These are phyloP conservation scores for Obba rivulosa DNA, from an alignment of 768 basidiomycete species.

Conservation along the genomic window DNA sequence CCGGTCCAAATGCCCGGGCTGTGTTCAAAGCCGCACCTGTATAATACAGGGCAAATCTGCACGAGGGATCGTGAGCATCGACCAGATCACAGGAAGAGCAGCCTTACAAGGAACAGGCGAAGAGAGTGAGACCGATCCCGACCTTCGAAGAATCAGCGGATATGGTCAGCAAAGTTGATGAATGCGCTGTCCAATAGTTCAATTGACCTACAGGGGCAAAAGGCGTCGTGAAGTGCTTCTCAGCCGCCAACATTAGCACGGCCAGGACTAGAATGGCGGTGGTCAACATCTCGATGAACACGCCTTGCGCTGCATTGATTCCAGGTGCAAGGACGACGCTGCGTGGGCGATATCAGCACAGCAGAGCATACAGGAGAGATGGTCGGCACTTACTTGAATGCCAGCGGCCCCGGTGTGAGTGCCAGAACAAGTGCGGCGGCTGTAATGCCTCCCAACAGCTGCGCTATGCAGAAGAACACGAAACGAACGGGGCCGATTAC, in stretches of 20 bases:
- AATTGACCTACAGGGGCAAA: slow-evolving; percentile 52
- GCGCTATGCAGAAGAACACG: slow-evolving; percentile 55
- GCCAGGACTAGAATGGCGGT: slow-evolving; percentile 54
- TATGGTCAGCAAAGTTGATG: neutral
- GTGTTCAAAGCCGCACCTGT: slow-evolving; percentile 68
- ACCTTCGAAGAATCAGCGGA: too few relatives aligned
- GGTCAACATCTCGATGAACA: slow-evolving; percentile 74
- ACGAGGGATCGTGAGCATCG: neutral
- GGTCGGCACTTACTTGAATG: slow-evolving; percentile 41
- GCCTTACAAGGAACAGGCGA: slow-evolving; percentile 56
- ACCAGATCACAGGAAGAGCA: neutral
- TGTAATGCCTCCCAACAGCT: slow-evolving; percentile 53
- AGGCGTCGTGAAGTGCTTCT: slow-evolving; percentile 61
- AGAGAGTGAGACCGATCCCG: slow-evolving; percentile 62
- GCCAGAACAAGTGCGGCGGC: slow-evolving; percentile 51
- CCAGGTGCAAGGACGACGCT: slow-evolving; percentile 45
- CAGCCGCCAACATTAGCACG: slow-evolving; percentile 67
- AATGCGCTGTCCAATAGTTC: neutral
- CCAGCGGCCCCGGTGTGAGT: slow-evolving; percentile 49
- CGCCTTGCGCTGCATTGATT: slow-evolving; percentile 49
- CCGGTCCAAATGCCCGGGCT: slow-evolving; percentile 66
- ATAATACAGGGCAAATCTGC: slow-evolving; percentile 54
- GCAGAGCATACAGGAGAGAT: neutral
- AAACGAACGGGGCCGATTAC: slow-evolving; percentile 51
- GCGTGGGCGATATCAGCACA: slow-evolving; percentile 6